phyloP scores from a whole-genome alignment of 2,329 filamentous ascomycete species.

The Aspergillus novofumigatus region DNA sequence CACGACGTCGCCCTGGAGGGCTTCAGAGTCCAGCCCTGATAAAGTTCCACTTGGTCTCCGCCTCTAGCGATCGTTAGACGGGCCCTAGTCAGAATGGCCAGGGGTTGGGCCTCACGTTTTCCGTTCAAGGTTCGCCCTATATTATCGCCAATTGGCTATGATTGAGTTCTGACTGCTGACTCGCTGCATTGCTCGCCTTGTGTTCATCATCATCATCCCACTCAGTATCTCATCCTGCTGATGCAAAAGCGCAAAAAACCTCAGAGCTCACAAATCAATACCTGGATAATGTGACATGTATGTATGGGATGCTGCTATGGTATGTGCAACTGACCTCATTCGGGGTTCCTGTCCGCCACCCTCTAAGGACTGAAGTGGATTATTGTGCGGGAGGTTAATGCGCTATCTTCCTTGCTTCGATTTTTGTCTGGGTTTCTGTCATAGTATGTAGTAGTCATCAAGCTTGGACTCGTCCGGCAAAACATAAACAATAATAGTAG shows the following conservation, averaged over 20 bases:
- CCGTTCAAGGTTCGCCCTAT: not conserved
- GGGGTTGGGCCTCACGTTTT: conserved; percentile 16
- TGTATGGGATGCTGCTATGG: not conserved
- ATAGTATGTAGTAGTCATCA: not conserved
- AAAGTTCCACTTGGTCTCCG: conserved; percentile 17
- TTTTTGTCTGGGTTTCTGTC: not conserved
- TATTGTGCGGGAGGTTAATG: not conserved
- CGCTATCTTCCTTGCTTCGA: not conserved
- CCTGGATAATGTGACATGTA: conserved; percentile 1
- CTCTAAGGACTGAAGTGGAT: not conserved
- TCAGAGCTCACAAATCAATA: conserved; percentile 2
- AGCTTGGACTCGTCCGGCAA: not conserved
- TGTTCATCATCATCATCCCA: not conserved
- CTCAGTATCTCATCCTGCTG: not conserved
- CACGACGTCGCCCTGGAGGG: conserved; percentile 7
- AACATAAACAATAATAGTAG: not conserved
- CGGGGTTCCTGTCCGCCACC: not conserved
- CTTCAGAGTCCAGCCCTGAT: conserved; percentile 19
- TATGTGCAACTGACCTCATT: not conserved
- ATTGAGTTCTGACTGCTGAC: not conserved
- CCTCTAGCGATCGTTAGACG: conserved; percentile 22
- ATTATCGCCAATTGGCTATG: not conserved
- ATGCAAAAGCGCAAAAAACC: not conserved
- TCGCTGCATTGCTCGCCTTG: not conserved
- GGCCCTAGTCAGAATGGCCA: conserved; percentile 16